Evolutionary conservation across 257 asterid species (phyloP), one percentile per base, ranked within the genome.

Genomic region (Gentiana dahurica): DNA sequence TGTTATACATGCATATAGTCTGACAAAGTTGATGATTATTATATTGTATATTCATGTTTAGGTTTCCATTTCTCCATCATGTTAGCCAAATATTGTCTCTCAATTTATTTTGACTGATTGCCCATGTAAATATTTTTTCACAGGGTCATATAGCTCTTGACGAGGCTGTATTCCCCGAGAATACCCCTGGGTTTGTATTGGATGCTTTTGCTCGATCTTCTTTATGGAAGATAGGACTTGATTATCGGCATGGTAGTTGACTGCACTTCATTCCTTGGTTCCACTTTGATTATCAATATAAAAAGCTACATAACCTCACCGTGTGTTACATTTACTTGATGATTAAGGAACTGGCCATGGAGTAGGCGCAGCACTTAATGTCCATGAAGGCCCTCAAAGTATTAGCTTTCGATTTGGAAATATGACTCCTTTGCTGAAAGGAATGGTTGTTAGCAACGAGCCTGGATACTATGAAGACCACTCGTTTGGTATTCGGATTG

Each of bases 131-230:
- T 41, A 32, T 6, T 48, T 52, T 48, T 53, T 49, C 36, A 50
- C 87, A 91, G 98, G 98, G 98, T 67, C 97, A 91, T 74, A 85
- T 91, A 64, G 97, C 97, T 4, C 93, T 91, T 63, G 98, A 91
- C 68, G 93, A 87, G 77, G 93, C 94, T 53, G 71, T 87, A 64
- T 91, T 91, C 71, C 98, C 98, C 39, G 95, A 91, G 70, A 87
- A 87, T 70, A 81, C 86, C 68, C 98, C 95, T 59, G 98, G 97
- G 58, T 91, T 91, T 61, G 90, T 91, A 48, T 77, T 91, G 67
- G 98, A 91, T 63, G 91, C 97, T 59, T 91, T 91, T 73, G 96
- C 98, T 62, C 83, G 97, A 59, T 79, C 95, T 52, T 78, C 95
- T 62, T 69, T 88, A 58, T 92, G 98, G 98, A 92, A 92, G 79